phyloP scores from a whole-genome alignment of 169 alveolate genomes.

The Babesia gibsoni region DNA sequence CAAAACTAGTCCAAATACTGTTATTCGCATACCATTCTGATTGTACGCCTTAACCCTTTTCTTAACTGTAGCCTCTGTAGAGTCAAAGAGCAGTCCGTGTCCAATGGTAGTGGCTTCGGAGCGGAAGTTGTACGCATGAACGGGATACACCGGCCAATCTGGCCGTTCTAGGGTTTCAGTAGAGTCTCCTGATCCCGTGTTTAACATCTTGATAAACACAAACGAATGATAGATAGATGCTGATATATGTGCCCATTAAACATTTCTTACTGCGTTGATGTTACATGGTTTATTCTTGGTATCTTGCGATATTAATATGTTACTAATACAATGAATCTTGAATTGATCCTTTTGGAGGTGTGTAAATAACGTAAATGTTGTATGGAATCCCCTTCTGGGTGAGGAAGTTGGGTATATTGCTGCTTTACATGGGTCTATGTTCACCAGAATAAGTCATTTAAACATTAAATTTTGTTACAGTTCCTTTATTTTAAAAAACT shows the following conservation, averaged over 20 bases:
- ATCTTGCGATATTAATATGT: too few relatives aligned
- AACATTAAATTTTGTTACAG: neutral
- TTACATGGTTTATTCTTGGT: too few relatives aligned
- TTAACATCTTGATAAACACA: constrained; percentile 11
- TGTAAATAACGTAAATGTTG: too few relatives aligned
- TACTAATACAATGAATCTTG: too few relatives aligned
- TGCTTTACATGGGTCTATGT: too few relatives aligned
- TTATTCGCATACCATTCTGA: constrained; percentile 66
- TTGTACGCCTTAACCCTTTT: constrained; percentile 65
- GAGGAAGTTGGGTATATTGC: too few relatives aligned
- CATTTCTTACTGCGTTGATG: too few relatives aligned
- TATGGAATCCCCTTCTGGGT: too few relatives aligned
- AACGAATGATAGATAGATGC: too few relatives aligned
- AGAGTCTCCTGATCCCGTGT: neutral
- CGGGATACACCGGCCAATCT: constrained; percentile 63
- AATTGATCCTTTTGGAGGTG: too few relatives aligned
- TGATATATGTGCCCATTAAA: too few relatives aligned
- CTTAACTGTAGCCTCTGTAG: constrained; percentile 10
- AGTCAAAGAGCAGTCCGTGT: constrained; percentile 32
- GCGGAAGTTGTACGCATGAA: constrained; percentile 29
- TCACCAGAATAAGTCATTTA: too few relatives aligned
- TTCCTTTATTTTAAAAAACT: constrained; percentile 26
- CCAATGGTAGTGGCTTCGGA: constrained; percentile 33
- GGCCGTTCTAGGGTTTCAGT: constrained; percentile 13
- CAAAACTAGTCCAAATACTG: constrained; percentile 68